phyloP scores from a whole-genome alignment of 73 alveolate species.

The Tetrahymena malaccensis region DNA sequence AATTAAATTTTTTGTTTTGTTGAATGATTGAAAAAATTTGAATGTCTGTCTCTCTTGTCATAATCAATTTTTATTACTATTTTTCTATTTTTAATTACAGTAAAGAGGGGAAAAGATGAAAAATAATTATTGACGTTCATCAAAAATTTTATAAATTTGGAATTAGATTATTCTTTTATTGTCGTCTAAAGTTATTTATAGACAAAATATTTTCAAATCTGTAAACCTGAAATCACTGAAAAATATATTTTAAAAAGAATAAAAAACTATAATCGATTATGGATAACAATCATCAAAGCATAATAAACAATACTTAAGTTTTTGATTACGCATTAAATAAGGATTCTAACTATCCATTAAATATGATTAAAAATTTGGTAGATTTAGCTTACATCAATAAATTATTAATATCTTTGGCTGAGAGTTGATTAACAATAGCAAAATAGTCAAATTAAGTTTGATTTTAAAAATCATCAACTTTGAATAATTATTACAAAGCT shows the following conservation, averaged over 20 bases:
- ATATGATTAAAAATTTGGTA: no score
- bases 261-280: no score
- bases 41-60: background rate
- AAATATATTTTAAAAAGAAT: no score
- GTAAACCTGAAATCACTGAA: background rate
- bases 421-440: no score
- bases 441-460: background rate
- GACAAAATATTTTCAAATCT: background rate
- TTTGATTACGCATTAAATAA: no score
- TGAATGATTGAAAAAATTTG: background rate
- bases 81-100: no score
- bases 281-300: no score
- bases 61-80: no score
- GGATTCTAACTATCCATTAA: background rate
- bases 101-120: background rate
- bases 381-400: background rate
- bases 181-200: background rate
- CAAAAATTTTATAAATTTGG: background rate
- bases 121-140: background rate
- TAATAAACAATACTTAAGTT: background rate
- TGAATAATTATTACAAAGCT: background rate
- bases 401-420: no score
- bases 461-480: background rate
- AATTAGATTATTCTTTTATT: background rate
- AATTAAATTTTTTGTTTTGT: background rate